Conservation (phyloP, 352 stramenopile species). For the Pythium guiyangense region DNA sequence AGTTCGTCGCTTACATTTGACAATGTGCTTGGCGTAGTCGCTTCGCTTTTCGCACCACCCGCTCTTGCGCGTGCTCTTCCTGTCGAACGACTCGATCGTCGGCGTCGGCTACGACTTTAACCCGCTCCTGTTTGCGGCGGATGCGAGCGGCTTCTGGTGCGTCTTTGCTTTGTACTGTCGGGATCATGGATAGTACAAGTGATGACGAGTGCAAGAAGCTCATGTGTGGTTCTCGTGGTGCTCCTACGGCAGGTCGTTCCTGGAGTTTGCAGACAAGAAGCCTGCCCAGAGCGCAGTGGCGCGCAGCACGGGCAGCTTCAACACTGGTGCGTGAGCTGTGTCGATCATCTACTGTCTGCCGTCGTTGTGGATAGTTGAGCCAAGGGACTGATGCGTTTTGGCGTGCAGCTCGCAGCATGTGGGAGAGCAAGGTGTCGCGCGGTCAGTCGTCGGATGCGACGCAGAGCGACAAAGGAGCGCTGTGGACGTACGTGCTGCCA, state of each 20-base stretch:
- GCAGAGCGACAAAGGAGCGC: conserved; percentile 65
- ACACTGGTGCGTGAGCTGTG: conserved; percentile 29
- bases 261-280: conserved; percentile 79
- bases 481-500: conserved; percentile 68
- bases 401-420: conserved; percentile 61
- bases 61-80: conserved; percentile 82
- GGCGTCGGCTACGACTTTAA: conserved; percentile 92
- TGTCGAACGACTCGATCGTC: conserved; percentile 85
- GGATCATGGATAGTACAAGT: too few species aligned
- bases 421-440: conserved; percentile 81
- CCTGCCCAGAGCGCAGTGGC: conserved; percentile 47
- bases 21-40: conserved; percentile 31
- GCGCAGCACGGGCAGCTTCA: conserved; percentile 60
- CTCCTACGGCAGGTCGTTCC: conserved; percentile 42
- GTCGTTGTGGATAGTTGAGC: not conserved
- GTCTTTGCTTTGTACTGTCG: not conserved
- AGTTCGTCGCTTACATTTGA: too few species aligned
- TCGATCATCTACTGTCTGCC: not conserved
- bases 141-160: conserved; percentile 75
- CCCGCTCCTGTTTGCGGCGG: conserved; percentile 82
- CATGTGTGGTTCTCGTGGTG: not conserved
- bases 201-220: not conserved
- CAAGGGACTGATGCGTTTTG: not conserved
- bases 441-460: conserved; percentile 82
- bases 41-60: conserved; percentile 87